Evolutionary conservation across 2,329 filamentous ascomycete genomes (phyloP).

Genomic region (Hypoxylon sp.): DNA sequence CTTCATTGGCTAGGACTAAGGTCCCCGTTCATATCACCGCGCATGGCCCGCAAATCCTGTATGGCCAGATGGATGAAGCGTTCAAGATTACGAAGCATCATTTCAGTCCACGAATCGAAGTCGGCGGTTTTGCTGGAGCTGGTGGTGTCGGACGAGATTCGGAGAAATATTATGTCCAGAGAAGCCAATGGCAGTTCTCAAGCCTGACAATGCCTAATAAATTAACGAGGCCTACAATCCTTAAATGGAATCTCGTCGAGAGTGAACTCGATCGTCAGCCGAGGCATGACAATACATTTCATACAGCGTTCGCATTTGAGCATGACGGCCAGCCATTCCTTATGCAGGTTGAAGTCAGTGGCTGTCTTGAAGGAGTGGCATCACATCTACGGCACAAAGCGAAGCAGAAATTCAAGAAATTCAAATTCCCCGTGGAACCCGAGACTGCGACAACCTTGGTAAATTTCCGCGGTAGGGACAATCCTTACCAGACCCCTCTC

Average conservation of each 20-base stretch:
- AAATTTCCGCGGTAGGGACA: conserved; percentile 42
- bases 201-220: conserved; percentile 43
- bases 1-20: background rate
- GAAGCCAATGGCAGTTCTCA: conserved; percentile 48
- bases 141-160: conserved; percentile 46
- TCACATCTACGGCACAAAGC: conserved; percentile 41
- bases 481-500: conserved; percentile 37
- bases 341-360: conserved; percentile 51
- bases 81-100: conserved; percentile 23
- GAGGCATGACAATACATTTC: conserved; percentile 47
- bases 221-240: conserved; percentile 21
- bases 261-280: conserved; percentile 49
- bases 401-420: conserved; percentile 40
- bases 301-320: conserved; percentile 52
- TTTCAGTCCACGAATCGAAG: conserved; percentile 40
- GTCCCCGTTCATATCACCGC: conserved; percentile 46
- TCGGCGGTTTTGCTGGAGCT: conserved; percentile 38
- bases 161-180: conserved; percentile 32
- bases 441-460: conserved; percentile 45
- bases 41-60: conserved; percentile 46
- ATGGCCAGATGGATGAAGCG: conserved; percentile 37
- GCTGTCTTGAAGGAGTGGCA: conserved; percentile 45
- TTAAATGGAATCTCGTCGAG: conserved; percentile 51
- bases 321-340: conserved; percentile 50
- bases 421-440: conserved; percentile 40